Evolutionary conservation across 352 stramenopile genomes (phyloP).

Genomic region (Plasmopara viticola): DNA sequence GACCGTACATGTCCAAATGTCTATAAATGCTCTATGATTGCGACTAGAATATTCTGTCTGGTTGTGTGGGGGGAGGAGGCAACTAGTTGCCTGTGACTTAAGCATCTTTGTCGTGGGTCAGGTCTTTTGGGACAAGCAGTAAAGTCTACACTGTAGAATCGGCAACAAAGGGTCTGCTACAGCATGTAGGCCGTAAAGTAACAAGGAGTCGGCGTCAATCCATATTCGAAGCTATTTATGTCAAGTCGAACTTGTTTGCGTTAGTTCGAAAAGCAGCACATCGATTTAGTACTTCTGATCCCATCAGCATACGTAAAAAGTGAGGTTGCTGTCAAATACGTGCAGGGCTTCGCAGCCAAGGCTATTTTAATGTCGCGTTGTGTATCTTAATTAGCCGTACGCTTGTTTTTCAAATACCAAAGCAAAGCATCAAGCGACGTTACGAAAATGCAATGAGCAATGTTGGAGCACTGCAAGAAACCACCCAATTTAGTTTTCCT

Average conservation of each 20-base stretch:
- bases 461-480: too few relatives aligned
- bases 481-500: constrained; percentile 5
- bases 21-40: constrained; percentile 29
- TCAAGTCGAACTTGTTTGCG: too few relatives aligned
- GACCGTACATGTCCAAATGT: constrained; percentile 96
- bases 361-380: too few relatives aligned
- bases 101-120: too few relatives aligned
- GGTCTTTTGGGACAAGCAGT: neutral
- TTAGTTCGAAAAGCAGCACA: neutral
- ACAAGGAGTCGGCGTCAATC: neutral
- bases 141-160: neutral
- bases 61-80: neutral
- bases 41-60: neutral
- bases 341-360: too few relatives aligned
- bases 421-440: too few relatives aligned
- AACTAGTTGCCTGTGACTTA: neutral
- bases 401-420: too few relatives aligned
- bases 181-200: neutral
- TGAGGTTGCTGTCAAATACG: too few relatives aligned
- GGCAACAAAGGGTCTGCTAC: neutral
- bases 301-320: too few relatives aligned
- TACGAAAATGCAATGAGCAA: too few relatives aligned
- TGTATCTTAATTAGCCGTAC: too few relatives aligned
- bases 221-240: neutral
- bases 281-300: too few relatives aligned